Evolutionary conservation across 1,284 basidiomycete species (phyloP), one percentile per base, ranked within the genome.

Genomic region (Trametes sp.): DNA sequence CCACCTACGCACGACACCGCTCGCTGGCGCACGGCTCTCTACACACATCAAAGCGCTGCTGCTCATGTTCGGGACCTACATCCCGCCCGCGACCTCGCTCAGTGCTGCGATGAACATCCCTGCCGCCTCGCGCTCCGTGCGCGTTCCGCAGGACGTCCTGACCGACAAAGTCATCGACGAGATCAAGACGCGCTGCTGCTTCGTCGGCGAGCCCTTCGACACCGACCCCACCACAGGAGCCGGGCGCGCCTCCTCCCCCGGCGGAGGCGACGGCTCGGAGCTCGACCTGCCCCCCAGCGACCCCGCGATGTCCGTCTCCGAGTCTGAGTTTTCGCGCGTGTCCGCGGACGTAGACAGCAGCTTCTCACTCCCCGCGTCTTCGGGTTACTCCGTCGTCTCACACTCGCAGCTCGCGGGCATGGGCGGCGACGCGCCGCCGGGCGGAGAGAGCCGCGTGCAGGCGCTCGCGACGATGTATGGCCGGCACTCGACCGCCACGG

Each of bases 121-220:
- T 44, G 76, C 83, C n/a, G 80, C 87, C 36, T 86, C 82, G 63
- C 86, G 89, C 28, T 79, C 87, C 2, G 86, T 79, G 6, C 84
- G 84, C 10, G 86, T 94, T 1, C 92, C 93, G 4, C 82, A 84
- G 71, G 91, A 93, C 69, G 80, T 93, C 33, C 81, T 95, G 38
- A 89, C 88, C 4, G 87, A 92, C 61, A 76, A 80, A 2, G 81
- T 94, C n/a, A 75, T 95, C 33, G 93, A 95, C 74, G 89, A 94
- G 65, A 88, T 95, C 63, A 94, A 94, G 76, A 89, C 89, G 2
- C 85, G 93, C 0, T 89, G 86, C 69, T 93, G 90, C 73, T 93
- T 95, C 70, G 93, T 94, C 36, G 86, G 90, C 48, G 80, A 83
- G 8, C 75, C 81, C 1, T 78, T 91, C 42, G 80, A 82, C 51